Base-by-base conservation (phyloP, 768 basidiomycete genomes). In the Dacryopinax primogenitus region DNA sequence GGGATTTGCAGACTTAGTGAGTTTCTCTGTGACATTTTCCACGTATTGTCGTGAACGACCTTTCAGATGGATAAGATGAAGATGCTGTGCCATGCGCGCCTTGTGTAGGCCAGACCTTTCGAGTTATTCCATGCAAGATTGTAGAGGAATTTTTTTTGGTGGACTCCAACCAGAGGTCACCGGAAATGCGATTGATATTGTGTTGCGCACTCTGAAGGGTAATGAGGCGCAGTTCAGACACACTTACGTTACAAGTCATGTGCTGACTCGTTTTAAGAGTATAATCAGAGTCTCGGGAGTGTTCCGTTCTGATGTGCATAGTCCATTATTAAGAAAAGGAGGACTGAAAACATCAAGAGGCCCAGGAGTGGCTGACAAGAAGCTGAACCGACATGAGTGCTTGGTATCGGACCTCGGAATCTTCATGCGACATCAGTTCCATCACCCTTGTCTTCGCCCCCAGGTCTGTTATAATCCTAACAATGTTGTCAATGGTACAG, bases 381-480 rank as follows among this genome's bases (percentile, higher is more conserved):
- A 87, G 84, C 73, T 97, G 93, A 9, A 94, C 93, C 3, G 90
- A 87, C 36, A 97, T 78, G 36, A 98, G 78, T 1, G 93, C 92
- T 65, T 87, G 86, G 79, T 98, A 99, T 69, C 92, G 84, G 64
- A 97, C 92, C 70, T 98, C 89, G 23, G 88, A 78, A 73, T 92
- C 51, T 58, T 58, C 51, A 32, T 58, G 51, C 23, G 51, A 13
- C 51, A 58, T 58, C 30, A 58, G 30, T 58, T 73, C 70, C 74
- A 79, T 77, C 6, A 77, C 74, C 39, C 74, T 69, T 7, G 75
- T 74, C 77, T 99, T 99, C 1, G 84, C 96, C 44, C 90, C 88
- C 33, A 94, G 78, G 67, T 92, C 87, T 30, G 88, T 86, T 58
- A 97, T 81, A 36, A 85, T 77, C 72, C 92, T 94, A 16, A 39